Evolutionary conservation across 352 stramenopile species (phyloP).

Genomic region (Blastocystis sp.): DNA sequence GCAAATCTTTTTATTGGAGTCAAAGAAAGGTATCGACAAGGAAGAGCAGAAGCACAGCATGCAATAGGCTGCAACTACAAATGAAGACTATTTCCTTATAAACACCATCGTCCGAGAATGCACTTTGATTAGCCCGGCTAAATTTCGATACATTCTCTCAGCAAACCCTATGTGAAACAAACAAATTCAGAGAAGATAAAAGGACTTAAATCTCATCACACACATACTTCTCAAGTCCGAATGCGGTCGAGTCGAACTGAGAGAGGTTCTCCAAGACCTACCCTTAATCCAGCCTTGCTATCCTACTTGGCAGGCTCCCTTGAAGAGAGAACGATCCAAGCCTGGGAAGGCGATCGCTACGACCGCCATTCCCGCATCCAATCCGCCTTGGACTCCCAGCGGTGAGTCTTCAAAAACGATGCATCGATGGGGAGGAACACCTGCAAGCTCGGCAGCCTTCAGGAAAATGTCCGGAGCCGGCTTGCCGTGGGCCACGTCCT

Average conservation of each 20-base stretch:
- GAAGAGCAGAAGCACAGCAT: no score
- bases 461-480: conserved; percentile 62
- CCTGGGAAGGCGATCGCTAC: conserved; percentile 15
- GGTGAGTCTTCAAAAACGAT: conserved; percentile 61
- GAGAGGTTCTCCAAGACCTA: conserved; percentile 13
- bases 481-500: conserved; percentile 36
- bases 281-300: neutral
- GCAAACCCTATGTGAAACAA: neutral
- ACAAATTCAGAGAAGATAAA: neutral
- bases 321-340: neutral
- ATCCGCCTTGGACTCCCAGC: conserved; percentile 12
- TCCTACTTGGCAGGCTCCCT: neutral
- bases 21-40: no score
- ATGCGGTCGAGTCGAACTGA: neutral
- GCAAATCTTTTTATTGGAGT: neutral
- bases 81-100: neutral
- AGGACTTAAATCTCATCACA: neutral
- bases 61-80: neutral
- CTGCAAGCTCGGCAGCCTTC: conserved; percentile 33
- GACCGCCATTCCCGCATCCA: neutral
- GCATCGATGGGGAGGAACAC: conserved; percentile 17
- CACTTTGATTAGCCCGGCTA: neutral
- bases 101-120: neutral
- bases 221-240: conserved; percentile 33
- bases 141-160: neutral